Conservation (phyloP, 768 basidiomycete genomes). For the Tylopilus cervinicoccineus region DNA sequence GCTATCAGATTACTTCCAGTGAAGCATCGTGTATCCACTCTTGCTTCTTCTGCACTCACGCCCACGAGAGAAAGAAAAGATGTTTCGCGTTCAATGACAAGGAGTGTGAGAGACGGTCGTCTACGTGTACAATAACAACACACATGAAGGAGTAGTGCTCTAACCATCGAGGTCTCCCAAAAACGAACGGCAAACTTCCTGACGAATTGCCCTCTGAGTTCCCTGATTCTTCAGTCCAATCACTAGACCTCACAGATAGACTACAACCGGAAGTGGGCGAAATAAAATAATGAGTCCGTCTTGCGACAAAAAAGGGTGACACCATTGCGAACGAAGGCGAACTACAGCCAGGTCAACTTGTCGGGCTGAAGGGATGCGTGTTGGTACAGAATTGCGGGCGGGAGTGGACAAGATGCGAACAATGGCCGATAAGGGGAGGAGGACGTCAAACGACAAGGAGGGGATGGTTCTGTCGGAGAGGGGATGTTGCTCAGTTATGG, state of each 20-base stretch:
- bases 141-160: neutral
- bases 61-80: neutral
- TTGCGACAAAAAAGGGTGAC: conserved; percentile 9
- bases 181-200: conserved; percentile 8
- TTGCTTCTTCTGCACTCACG: neutral
- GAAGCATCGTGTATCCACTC: no score
- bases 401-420: neutral
- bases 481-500: neutral
- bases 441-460: neutral
- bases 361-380: conserved; percentile 4
- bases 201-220: neutral
- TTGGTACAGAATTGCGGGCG: conserved; percentile 3
- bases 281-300: conserved; percentile 12
- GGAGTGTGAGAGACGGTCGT: conserved; percentile 3
- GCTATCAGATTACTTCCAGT: no score
- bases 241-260: conserved; percentile 6
- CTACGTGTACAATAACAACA: neutral
- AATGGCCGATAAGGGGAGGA: neutral
- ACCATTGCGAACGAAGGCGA: conserved; percentile 18
- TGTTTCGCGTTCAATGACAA: conserved; percentile 12
- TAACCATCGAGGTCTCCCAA: conserved; percentile 5
- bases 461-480: neutral
- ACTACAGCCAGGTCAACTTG: conserved; percentile 2
- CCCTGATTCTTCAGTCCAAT: conserved; percentile 2
- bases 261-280: neutral